Conservation (phyloP, 768 basidiomycete species). For the Dioszegia crocea region DNA sequence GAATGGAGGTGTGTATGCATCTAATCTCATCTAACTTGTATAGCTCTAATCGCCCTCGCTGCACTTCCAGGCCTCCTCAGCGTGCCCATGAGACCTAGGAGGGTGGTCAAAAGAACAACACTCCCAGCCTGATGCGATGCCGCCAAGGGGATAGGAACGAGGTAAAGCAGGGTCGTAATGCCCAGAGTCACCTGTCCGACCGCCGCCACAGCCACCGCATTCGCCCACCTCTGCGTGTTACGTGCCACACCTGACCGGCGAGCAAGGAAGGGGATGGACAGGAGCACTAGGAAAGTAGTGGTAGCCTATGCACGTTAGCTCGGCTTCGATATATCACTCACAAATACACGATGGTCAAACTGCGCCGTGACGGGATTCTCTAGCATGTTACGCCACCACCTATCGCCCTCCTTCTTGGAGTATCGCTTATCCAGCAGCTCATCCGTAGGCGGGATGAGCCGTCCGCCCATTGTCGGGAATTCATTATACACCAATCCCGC, state of each 20-base stretch:
- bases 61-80: slow-evolving; percentile 66
- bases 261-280: slow-evolving; percentile 29
- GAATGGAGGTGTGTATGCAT: neutral
- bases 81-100: slow-evolving; percentile 69
- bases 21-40: slow-evolving; percentile 15
- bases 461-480: slow-evolving; percentile 92
- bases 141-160: slow-evolving; percentile 87
- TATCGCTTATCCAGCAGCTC: slow-evolving; percentile 78
- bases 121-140: slow-evolving; percentile 95
- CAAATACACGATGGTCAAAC: slow-evolving; percentile 90
- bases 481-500: slow-evolving; percentile 97
- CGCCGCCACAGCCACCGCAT: slow-evolving; percentile 52
- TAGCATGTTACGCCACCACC: slow-evolving; percentile 93
- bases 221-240: slow-evolving; percentile 65
- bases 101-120: slow-evolving; percentile 74
- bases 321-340: no score
- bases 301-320: slow-evolving; percentile 74
- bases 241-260: slow-evolving; percentile 45
- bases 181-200: slow-evolving; percentile 69
- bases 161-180: slow-evolving; percentile 77
- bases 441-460: slow-evolving; percentile 69
- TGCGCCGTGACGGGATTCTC: slow-evolving; percentile 98
- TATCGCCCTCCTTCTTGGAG: slow-evolving; percentile 66
- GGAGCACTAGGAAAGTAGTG: slow-evolving; percentile 56
- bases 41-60: slow-evolving; percentile 52